Base-by-base conservation (phyloP, 306 rosid species). In the Vicia villosa region DNA sequence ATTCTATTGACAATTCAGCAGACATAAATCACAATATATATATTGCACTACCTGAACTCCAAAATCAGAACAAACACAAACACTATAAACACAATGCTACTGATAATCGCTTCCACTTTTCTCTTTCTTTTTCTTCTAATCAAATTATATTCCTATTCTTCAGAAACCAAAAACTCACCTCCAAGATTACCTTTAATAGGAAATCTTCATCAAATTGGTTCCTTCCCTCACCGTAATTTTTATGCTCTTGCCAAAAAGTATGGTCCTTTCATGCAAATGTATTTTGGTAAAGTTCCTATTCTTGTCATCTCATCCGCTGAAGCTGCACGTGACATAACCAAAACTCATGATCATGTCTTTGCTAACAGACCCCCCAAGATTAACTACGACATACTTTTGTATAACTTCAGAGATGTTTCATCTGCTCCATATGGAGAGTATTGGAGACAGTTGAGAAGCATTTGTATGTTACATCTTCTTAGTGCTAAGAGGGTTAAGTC, bases 181-280 rank as follows among this genome's bases (percentile, higher is more conserved):
- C 74, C 82, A 43, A 87, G 70, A 67, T 55, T 83, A 19, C 92
- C 89, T 0, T 6, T 87, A 34, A 42, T 87, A 4, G 84, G 89
- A 22, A 82, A 87, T 70, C 72, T 87, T n/a, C 86, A 80, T 50
- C 87, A 80, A 60, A 21, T 86, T 2, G 86, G 89, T 17, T 5
- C 6, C 8, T 52, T n/a, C 78, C n/a, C 89, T 61, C 82, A 84
- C 45, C 84, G 62, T 13, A 36, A 76, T 0, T 83, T 86, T 37
- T 60, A 12, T 30, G 10, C 66, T 19, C 1, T 86, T 9, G 72
- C 91, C 37, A 72, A 51, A 75, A 51, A 21, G n/a, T 66, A 86
- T 37, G 91, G 88, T 21, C 77, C 81, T 5, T 43, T 81, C n/a
- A 81, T 85, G 94, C 72, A 74, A 6, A 82, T 87, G 30, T 83